phyloP scores from a whole-genome alignment of 805 yeast species.

The Candida parachauliodes region DNA sequence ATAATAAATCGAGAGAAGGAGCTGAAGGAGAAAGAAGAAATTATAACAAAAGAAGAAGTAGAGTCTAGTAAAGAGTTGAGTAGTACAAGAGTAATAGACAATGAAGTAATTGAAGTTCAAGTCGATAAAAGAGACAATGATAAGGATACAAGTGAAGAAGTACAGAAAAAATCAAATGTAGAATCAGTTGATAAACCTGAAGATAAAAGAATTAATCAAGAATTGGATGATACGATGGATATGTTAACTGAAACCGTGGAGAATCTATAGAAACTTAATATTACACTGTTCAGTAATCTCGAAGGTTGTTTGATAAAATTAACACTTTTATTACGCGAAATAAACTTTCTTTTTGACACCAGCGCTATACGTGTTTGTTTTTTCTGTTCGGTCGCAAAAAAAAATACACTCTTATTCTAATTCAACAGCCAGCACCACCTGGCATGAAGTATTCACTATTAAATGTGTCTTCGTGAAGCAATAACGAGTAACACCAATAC shows the following conservation, averaged over 20 bases:
- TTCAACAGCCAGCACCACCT: not conserved
- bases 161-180: not conserved
- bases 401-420: not conserved
- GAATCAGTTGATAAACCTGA: not conserved
- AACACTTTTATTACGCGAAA: too few relatives aligned
- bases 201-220: conserved; percentile 20
- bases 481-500: too few relatives aligned
- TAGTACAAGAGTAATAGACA: not conserved
- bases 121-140: not conserved
- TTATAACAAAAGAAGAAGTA: not conserved
- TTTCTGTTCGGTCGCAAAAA: too few relatives aligned
- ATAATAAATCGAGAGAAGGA: too few relatives aligned
- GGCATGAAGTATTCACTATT: too few relatives aligned
- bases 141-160: not conserved
- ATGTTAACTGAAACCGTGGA: conserved; percentile 37
- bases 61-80: not conserved
- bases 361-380: too few relatives aligned
- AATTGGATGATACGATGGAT: conserved; percentile 33
- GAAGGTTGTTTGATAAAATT: too few relatives aligned
- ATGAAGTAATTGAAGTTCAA: not conserved
- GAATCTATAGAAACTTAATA: conserved; percentile 1
- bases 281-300: too few relatives aligned
- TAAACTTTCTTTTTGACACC: not conserved
- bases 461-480: too few relatives aligned
- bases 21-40: conserved; percentile 1